Evolutionary conservation across 257 asterid species (phyloP).

Genomic region (Penstemon newberryi): DNA sequence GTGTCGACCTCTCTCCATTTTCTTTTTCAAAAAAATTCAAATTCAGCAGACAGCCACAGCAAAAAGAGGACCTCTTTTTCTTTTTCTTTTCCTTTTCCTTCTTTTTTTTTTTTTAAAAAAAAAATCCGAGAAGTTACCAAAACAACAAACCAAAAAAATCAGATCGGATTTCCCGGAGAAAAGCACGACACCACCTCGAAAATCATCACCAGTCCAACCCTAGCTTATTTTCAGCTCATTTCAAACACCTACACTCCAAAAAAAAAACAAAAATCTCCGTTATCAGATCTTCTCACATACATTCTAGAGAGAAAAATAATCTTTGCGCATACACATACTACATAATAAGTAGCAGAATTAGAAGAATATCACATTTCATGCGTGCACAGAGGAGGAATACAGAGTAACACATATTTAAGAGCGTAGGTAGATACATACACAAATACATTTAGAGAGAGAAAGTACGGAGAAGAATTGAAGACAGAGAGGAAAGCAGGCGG

Average conservation of each 20-base stretch:
- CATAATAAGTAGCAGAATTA: background rate
- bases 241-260: conserved; percentile 19
- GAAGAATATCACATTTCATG: background rate
- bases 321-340: background rate
- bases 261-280: background rate
- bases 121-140: conserved; percentile 17
- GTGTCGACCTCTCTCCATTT: conserved; percentile 85
- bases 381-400: background rate
- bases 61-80: background rate
- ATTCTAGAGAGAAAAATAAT: conserved; percentile 8
- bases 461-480: conserved; percentile 3
- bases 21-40: conserved; percentile 28
- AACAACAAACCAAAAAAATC: background rate
- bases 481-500: conserved; percentile 13
- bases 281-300: conserved; percentile 6
- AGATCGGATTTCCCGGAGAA: conserved; percentile 41
- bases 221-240: conserved; percentile 29
- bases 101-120: background rate
- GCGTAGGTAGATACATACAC: background rate
- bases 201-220: conserved; percentile 27
- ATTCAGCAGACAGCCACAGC: conserved; percentile 13
- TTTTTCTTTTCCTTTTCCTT: background rate
- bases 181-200: conserved; percentile 43
- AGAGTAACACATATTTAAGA: background rate
- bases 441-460: conserved; percentile 29